Base-by-base conservation (phyloP, 1,284 basidiomycete genomes). In the Sphagnurus paluster region DNA sequence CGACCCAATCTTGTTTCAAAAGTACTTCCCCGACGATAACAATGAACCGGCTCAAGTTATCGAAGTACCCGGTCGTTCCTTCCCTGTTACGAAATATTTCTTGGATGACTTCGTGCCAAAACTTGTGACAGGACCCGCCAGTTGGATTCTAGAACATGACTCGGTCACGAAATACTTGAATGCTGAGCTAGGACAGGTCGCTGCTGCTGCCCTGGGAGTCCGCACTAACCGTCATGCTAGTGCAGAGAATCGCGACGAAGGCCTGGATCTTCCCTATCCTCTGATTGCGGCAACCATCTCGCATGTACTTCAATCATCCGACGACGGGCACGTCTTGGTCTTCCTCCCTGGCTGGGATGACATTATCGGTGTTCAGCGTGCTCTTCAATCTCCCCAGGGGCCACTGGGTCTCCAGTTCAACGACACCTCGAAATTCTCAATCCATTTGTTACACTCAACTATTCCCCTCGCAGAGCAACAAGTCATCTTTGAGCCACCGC, bases 331-430 rank as follows among this genome's bases (percentile, higher is more conserved):
- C 60, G 88, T 96, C 29, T 77, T 97, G 34, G 92, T 96, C 21
- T 98, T 98, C 73, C 66, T 95, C 20, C 90, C 93, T 9, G 92
- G 92, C 9, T 93, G 89, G 89, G 93, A 97, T 38, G 95, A 98
- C 62, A 98, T 98, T 51, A 80, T 80, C 54, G 73, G 78, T n/a
- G 82, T 93, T 21, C 84, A 93, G 55, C 80, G 81, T 49, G 72
- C 80, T 30, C 72, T 98, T 11, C 62, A 76, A 42, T 75, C 82
- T 23, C 67, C 72, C 0, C 54, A 63, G 13, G 79, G 81, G 2
- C 72, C 84, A 1, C 65, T 89, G 36, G 78, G 78, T 8, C 58
- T 89, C 49, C 65, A 83, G 55, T 87, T 95, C 60, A 68, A 64
- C 47, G 77, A 90, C 60, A 55, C 71, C 2, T 64, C 63, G 21